These are phyloP conservation scores for Yamadazyma sp. DNA, from an alignment of 1,139 yeast species.

Conservation along the genomic window DNA sequence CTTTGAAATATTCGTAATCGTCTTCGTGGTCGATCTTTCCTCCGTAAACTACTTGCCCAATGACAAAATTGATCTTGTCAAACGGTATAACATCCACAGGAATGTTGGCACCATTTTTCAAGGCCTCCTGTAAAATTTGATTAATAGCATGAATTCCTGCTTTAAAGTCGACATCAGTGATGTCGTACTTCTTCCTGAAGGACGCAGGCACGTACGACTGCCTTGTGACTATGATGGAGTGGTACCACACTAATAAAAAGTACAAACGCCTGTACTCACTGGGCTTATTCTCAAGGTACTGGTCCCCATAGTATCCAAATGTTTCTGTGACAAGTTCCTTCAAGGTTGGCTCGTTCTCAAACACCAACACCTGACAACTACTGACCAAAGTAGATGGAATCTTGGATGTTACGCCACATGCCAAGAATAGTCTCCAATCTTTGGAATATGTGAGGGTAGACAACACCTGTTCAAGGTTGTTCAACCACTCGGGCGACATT, in stretches of 20 bases:
- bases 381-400: slow-evolving; percentile 56
- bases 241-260: slow-evolving; percentile 69
- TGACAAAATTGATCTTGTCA: slow-evolving; percentile 48
- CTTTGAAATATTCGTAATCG: slow-evolving; percentile 40
- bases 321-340: slow-evolving; percentile 48
- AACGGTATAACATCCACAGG: slow-evolving; percentile 57
- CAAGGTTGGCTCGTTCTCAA: slow-evolving; percentile 65
- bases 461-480: slow-evolving; percentile 48
- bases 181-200: slow-evolving; percentile 60
- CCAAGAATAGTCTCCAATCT: slow-evolving; percentile 56
- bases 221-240: slow-evolving; percentile 60
- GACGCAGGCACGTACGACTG: slow-evolving; percentile 63
- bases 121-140: slow-evolving; percentile 29
- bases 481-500: slow-evolving; percentile 65
- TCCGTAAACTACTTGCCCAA: slow-evolving; percentile 66
- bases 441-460: slow-evolving; percentile 19
- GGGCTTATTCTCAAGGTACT: slow-evolving; percentile 26
- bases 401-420: slow-evolving; percentile 50
- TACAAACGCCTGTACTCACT: slow-evolving; percentile 48
- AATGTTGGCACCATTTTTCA: slow-evolving; percentile 28
- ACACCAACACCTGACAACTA: slow-evolving; percentile 50
- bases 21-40: slow-evolving; percentile 58
- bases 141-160: slow-evolving; percentile 49
- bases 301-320: slow-evolving; percentile 28
- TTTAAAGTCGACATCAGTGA: slow-evolving; percentile 73